Evolutionary conservation across 306 rosid genomes (phyloP).

Genomic region (Vigna nakashimae): DNA sequence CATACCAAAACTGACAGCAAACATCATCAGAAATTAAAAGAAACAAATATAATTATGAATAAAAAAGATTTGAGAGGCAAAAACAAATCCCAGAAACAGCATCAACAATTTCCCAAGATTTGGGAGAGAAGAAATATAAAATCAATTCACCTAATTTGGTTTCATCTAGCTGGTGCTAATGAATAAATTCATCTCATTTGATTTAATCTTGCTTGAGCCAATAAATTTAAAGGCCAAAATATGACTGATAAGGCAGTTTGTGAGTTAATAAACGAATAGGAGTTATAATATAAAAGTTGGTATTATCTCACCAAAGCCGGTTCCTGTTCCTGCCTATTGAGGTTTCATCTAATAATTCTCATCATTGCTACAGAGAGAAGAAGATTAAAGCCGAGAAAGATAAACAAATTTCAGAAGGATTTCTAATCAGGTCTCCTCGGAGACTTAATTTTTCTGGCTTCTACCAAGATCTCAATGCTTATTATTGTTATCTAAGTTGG

Average conservation of each 20-base stretch:
- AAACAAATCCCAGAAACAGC: background rate
- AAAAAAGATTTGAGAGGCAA: background rate
- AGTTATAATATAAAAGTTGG: background rate
- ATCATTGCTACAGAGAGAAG: too few species aligned
- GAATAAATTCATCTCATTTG: background rate
- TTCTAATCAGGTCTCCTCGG: background rate
- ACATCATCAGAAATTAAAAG: background rate
- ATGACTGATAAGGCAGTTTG: background rate
- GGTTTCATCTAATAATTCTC: too few species aligned
- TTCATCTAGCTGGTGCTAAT: too few species aligned
- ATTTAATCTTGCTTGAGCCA: background rate
- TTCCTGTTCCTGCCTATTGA: too few species aligned
- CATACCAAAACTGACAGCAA: background rate
- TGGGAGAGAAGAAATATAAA: slow-evolving; percentile 16
- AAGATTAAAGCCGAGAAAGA: too few species aligned
- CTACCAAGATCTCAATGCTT: background rate
- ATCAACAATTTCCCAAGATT: background rate
- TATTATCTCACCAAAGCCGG: background rate
- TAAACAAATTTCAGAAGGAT: too few species aligned
- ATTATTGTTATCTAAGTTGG: background rate
- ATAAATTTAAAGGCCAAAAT: background rate
- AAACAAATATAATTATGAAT: background rate
- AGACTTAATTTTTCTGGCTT: too few species aligned
- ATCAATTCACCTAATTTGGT: too few species aligned
- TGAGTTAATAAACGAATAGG: background rate